These are phyloP conservation scores for Tolypocladium sp. DNA, from an alignment of 2,329 filamentous ascomycete species.

Conservation along the genomic window DNA sequence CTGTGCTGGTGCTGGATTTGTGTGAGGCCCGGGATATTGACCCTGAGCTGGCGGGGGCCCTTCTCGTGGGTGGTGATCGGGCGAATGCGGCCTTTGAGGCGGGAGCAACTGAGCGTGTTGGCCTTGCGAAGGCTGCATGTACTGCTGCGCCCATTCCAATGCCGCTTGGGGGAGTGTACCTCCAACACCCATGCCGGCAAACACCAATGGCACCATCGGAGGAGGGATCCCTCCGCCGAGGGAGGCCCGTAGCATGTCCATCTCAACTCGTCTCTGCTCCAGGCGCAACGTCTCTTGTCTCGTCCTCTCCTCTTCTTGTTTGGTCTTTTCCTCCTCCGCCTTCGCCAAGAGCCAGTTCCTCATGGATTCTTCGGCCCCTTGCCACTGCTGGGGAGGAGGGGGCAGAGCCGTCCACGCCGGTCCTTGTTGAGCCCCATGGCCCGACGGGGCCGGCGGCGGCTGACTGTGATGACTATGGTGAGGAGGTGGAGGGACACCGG, in stretches of 20 bases:
- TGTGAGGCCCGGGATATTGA: constrained; percentile 28
- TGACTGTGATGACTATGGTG: constrained; percentile 16
- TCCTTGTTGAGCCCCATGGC: constrained; percentile 21
- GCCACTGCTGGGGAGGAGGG: constrained; percentile 56
- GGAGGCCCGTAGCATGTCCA: constrained; percentile 62
- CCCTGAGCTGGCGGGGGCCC: constrained; percentile 28
- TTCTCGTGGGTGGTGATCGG: constrained; percentile 43
- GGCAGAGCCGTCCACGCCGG: constrained; percentile 45
- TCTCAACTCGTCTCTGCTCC: constrained; percentile 64
- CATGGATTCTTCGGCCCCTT: constrained; percentile 61
- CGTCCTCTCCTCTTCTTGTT: constrained; percentile 65
- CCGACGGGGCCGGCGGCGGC: constrained; percentile 14
- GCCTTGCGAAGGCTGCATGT: constrained; percentile 41
- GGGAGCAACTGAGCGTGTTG: constrained; percentile 42
- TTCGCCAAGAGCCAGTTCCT: constrained; percentile 62
- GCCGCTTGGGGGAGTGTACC: constrained; percentile 50
- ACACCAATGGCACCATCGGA: constrained; percentile 65
- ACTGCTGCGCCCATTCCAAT: constrained; percentile 61
- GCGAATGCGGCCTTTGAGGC: constrained; percentile 39
- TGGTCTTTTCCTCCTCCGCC: constrained; percentile 63
- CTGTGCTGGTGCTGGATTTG: constrained; percentile 19
- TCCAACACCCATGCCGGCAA: constrained; percentile 57
- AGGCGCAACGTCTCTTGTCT: constrained; percentile 55
- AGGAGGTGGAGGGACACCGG: constrained; percentile 15
- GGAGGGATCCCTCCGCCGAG: constrained; percentile 63